Percentiles rank a stretch among this genome's conserved stretches.
Evolutionary conservation across 2,329 filamentous ascomycete genomes (phyloP).

Genomic region (Pezicula carpinea): DNA sequence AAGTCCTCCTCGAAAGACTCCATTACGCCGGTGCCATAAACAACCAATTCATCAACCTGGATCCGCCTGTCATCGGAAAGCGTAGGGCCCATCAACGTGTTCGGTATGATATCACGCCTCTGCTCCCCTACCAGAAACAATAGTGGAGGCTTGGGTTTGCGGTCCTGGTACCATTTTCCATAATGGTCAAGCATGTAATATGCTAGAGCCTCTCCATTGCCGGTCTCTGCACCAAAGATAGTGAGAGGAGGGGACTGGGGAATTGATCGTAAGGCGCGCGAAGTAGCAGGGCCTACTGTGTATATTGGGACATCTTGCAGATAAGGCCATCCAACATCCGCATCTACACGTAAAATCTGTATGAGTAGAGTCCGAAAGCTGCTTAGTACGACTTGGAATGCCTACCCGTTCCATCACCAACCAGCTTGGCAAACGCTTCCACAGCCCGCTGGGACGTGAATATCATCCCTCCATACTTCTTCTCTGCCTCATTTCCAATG

Average conservation of each 20-base stretch:
- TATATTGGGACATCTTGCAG: conserved; percentile 61
- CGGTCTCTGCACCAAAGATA: conserved; percentile 75
- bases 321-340: conserved; percentile 40
- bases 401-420: conserved; percentile 40
- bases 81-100: conserved; percentile 58
- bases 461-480: conserved; percentile 68
- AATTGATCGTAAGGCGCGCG: conserved; percentile 62
- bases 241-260: conserved; percentile 46
- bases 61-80: conserved; percentile 51
- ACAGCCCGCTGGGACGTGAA: conserved; percentile 83
- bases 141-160: conserved; percentile 51
- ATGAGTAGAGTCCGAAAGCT: background rate
- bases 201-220: conserved; percentile 78
- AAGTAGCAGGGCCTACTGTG: conserved; percentile 77
- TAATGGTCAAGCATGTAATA: conserved; percentile 78
- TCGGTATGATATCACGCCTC: conserved; percentile 84
- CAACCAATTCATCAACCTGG: conserved; percentile 69
- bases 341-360: conserved; percentile 2
- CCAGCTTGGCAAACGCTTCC: conserved; percentile 65
- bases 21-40: conserved; percentile 86
- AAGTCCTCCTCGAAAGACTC: conserved; percentile 71
- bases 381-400: background rate
- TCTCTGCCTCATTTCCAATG: conserved; percentile 34
- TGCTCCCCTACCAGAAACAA: conserved; percentile 90
- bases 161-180: conserved; percentile 42